Evolutionary conservation across 176 grass and related monocot genomes (phyloP).

Genomic region (Aegilops sharonensis): DNA sequence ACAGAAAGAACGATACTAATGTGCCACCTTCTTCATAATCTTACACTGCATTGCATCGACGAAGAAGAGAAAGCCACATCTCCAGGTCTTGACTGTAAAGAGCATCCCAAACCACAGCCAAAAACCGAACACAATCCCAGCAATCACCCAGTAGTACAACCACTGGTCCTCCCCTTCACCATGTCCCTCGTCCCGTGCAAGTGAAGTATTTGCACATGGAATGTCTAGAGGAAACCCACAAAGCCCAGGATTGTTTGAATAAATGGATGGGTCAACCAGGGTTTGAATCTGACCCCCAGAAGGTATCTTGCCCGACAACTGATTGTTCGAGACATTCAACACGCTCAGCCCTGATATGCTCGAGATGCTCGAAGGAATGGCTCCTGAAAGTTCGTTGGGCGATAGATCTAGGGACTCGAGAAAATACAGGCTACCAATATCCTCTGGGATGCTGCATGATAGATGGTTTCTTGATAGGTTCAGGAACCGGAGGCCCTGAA

Average conservation of each 20-base stretch:
- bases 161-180: neutral
- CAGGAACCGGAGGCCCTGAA: too few relatives aligned
- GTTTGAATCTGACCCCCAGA: neutral
- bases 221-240: neutral
- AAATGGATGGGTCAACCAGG: neutral
- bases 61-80: neutral
- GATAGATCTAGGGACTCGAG: too few relatives aligned
- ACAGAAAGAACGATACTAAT: too few relatives aligned
- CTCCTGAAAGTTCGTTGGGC: too few relatives aligned
- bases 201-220: neutral
- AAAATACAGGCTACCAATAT: too few relatives aligned
- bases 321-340: neutral
- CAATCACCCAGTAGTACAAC: neutral
- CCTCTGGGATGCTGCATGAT: too few relatives aligned
- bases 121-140: conserved; percentile 7
- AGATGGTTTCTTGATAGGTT: too few relatives aligned
- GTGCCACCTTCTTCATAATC: too few relatives aligned
- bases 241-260: neutral
- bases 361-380: neutral
- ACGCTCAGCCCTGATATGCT: neutral
- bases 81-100: conserved; percentile 4
- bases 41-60: conserved; percentile 19
- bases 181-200: neutral
- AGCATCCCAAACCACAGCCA: conserved; percentile 27
- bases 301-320: neutral